Evolutionary conservation across 202 grass and related monocot species (phyloP).

Genomic region (Elaeis oleifera): DNA sequence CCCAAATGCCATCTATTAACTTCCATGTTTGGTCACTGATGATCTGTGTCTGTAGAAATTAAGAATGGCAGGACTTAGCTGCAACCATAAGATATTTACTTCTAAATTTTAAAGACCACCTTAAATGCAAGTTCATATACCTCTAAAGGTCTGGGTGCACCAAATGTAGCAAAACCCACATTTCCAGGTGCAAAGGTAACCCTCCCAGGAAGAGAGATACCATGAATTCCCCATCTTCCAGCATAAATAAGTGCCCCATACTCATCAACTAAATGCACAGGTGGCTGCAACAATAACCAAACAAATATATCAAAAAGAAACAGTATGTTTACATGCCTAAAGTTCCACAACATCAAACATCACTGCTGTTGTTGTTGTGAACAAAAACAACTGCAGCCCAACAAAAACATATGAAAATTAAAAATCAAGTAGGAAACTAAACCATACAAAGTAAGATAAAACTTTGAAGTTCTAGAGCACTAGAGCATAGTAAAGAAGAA

Average conservation of each 20-base stretch:
- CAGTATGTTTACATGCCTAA: too few relatives aligned
- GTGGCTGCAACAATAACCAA: constrained; percentile 10
- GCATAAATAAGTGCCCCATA: constrained; percentile 33
- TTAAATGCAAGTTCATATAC: not conserved
- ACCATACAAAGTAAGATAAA: too few relatives aligned
- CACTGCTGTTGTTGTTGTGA: too few relatives aligned
- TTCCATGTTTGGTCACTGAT: constrained; percentile 28
- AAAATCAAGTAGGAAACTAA: not conserved
- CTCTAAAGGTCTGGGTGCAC: constrained; percentile 8
- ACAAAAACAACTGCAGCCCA: too few relatives aligned
- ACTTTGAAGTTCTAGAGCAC: too few relatives aligned
- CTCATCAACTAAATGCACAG: constrained; percentile 27
- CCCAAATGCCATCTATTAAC: constrained; percentile 28
- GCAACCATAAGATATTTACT: constrained; percentile 5
- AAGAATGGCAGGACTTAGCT: not conserved
- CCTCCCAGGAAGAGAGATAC: constrained; percentile 30
- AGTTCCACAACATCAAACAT: too few relatives aligned
- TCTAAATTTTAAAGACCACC: too few relatives aligned
- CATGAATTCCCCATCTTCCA: constrained; percentile 32
- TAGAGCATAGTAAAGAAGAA: too few relatives aligned
- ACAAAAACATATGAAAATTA: not conserved
- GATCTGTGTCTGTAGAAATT: constrained; percentile 22
- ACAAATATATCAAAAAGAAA: too few relatives aligned
- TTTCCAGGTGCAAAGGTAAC: constrained; percentile 32
- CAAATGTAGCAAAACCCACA: constrained; percentile 20